phyloP scores from a whole-genome alignment of 2,329 filamentous ascomycete genomes.

The Fusarium virguliforme region DNA sequence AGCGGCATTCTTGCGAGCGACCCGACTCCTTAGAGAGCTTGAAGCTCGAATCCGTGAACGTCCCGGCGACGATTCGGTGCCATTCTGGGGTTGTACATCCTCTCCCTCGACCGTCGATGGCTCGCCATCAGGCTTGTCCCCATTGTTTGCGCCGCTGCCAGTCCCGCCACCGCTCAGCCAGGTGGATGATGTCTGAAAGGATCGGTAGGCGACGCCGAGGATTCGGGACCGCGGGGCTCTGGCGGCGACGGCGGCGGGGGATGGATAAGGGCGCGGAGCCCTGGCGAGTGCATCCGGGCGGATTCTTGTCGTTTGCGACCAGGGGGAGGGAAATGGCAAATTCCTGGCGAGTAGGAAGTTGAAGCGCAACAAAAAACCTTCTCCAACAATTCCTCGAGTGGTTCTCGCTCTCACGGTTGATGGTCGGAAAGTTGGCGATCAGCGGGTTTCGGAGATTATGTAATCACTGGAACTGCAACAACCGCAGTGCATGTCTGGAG shows the following conservation, averaged over 20 bases:
- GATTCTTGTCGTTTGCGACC: conserved; percentile 37
- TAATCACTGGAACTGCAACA: neutral
- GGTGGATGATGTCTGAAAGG: conserved; percentile 43
- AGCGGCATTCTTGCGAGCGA: conserved; percentile 54
- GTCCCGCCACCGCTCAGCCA: conserved; percentile 41
- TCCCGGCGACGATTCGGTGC: conserved; percentile 49
- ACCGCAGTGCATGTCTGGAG: neutral
- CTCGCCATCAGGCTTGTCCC: conserved; percentile 52
- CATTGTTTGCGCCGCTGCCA: conserved; percentile 42
- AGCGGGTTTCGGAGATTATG: conserved; percentile 12
- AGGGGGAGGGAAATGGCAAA: conserved; percentile 17
- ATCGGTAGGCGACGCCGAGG: conserved; percentile 40
- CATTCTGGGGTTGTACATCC: conserved; percentile 50
- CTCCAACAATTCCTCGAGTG: conserved; percentile 35
- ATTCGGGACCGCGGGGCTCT: conserved; percentile 45
- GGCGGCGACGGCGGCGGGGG: conserved; percentile 48
- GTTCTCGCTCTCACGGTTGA: conserved; percentile 13
- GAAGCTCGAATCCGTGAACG: conserved; percentile 50
- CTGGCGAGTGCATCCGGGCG: conserved; percentile 55
- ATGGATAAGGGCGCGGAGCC: conserved; percentile 52
- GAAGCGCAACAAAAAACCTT: neutral
- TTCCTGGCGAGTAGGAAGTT: conserved; percentile 4
- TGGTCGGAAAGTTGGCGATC: conserved; percentile 15
- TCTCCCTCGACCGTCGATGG: conserved; percentile 49
- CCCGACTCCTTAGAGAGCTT: conserved; percentile 52